Evolutionary conservation across 345 rosid species (phyloP), one percentile per base, ranked within the genome.

Genomic region (Adansonia digitata): DNA sequence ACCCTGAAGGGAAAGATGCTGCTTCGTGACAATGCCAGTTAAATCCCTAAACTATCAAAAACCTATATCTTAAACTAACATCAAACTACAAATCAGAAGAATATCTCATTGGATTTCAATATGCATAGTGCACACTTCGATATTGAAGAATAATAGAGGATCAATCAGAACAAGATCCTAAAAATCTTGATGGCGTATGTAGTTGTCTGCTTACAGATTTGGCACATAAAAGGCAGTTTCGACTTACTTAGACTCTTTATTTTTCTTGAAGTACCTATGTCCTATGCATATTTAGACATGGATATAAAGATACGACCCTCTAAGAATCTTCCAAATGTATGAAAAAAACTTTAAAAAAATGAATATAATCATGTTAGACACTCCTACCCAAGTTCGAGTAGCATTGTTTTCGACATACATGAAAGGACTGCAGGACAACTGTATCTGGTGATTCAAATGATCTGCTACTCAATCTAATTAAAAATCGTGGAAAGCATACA

Each of bases 171-270:
- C 26, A 67, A 5, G 4, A 72, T 31, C 34, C 35, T 71, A n/a
- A 59, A 42, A 51, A 29, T 22, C 45, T 3, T 49, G 24, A 26
- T 9, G 24, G 17, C 27, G 52, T 70, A 34, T 60, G 46, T 53
- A 77, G 27, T 40, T 18, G 22, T 49, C 66, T 43, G 26, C 34
- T n/a, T 63, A 62, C 13, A 31, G 64, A 61, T 71, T 72, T 53
- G 74, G 69, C 39, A 39, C 48, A 69, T n/a, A 46, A 52, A 71
- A 45, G 12, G n/a, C 7, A 46, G 8, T 13, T 69, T 27, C n/a
- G n/a, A n/a, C n/a, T n/a, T n/a, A n/a, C n/a, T n/a, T n/a, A n/a
- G n/a, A n/a, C n/a, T n/a, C n/a, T n/a, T n/a, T n/a, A n/a, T n/a
- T n/a, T n/a, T n/a, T n/a, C n/a, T n/a, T n/a, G n/a, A n/a, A n/a